A percentile compares a stretch with the other conserved stretches of the same genome.
Evolutionary conservation across 805 yeast species (phyloP).

Genomic region (Candida sithepensis): DNA sequence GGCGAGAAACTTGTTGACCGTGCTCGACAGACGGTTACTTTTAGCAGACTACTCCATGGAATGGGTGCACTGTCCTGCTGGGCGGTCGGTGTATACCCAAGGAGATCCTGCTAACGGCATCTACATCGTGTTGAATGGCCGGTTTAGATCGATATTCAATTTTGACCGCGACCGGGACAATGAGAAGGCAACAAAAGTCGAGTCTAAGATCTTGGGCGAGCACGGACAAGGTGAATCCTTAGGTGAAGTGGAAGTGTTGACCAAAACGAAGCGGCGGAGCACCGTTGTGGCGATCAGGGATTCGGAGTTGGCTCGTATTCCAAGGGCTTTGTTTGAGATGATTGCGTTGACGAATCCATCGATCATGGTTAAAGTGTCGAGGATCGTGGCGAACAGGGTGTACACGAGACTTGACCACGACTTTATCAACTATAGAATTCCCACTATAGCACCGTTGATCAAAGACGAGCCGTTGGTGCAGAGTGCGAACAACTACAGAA

Average conservation of each 20-base stretch:
- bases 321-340: conserved; percentile 83
- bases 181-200: conserved; percentile 19
- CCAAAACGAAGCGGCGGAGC: conserved; percentile 65
- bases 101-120: conserved; percentile 89
- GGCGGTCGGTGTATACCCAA: conserved; percentile 72
- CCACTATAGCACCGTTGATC: conserved; percentile 30
- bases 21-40: conserved; percentile 62
- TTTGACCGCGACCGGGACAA: conserved; percentile 7
- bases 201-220: conserved; percentile 48
- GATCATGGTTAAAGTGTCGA: conserved; percentile 82
- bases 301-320: conserved; percentile 90
- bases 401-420: conserved; percentile 17
- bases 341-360: conserved; percentile 83
- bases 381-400: conserved; percentile 70
- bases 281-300: conserved; percentile 86
- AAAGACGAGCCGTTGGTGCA: conserved; percentile 30
- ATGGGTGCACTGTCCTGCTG: conserved; percentile 91
- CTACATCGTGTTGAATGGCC: conserved; percentile 83
- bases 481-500: conserved; percentile 57
- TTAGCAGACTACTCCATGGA: conserved; percentile 89
- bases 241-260: conserved; percentile 92
- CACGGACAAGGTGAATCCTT: conserved; percentile 92
- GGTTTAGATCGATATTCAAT: conserved; percentile 63
- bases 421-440: conserved; percentile 8
- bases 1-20: conserved; percentile 67